A percentile compares a stretch with the other conserved stretches of the same genome.
phyloP scores from a whole-genome alignment of 2,329 filamentous ascomycete genomes.

The Phaeophleospora eucalypticola region DNA sequence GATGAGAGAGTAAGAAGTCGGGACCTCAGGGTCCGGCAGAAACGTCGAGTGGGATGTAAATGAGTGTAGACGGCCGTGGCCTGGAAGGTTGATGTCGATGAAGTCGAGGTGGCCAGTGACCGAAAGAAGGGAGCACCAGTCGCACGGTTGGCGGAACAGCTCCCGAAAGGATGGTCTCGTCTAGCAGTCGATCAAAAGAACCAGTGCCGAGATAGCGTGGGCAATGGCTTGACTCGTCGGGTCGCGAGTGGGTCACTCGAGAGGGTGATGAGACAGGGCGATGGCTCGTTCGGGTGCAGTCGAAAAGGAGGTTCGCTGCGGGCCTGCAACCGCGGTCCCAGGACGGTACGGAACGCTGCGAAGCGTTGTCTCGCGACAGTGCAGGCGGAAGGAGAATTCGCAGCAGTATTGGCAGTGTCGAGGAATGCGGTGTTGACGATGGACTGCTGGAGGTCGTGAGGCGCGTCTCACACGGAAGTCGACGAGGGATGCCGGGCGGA shows the following conservation, averaged over 20 bases:
- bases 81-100: conserved; percentile 24
- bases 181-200: conserved; percentile 30
- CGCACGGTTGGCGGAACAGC: conserved; percentile 29
- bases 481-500: conserved; percentile 18
- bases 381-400: conserved; percentile 2
- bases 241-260: conserved; percentile 21
- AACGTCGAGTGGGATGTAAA: conserved; percentile 34
- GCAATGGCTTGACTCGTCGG: conserved; percentile 27
- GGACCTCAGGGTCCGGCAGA: conserved; percentile 28
- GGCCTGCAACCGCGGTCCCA: conserved; percentile 10
- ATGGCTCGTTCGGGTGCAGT: conserved; percentile 16
- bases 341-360: conserved; percentile 18
- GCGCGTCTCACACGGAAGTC: not conserved
- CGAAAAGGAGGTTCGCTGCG: conserved; percentile 18
- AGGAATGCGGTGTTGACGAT: not conserved
- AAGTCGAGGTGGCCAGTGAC: conserved; percentile 19
- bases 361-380: conserved; percentile 3
- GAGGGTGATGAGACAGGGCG: conserved; percentile 31
- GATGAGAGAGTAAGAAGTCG: conserved; percentile 20
- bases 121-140: conserved; percentile 25
- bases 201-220: conserved; percentile 32
- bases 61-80: conserved; percentile 29
- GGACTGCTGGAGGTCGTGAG: conserved; percentile 2
- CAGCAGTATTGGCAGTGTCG: not conserved
- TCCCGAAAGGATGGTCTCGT: conserved; percentile 29